A percentile compares a stretch with the other conserved stretches of the same genome.
phyloP scores from a whole-genome alignment of 2,329 filamentous ascomycete species.

The Hymenoscyphus repandus region DNA sequence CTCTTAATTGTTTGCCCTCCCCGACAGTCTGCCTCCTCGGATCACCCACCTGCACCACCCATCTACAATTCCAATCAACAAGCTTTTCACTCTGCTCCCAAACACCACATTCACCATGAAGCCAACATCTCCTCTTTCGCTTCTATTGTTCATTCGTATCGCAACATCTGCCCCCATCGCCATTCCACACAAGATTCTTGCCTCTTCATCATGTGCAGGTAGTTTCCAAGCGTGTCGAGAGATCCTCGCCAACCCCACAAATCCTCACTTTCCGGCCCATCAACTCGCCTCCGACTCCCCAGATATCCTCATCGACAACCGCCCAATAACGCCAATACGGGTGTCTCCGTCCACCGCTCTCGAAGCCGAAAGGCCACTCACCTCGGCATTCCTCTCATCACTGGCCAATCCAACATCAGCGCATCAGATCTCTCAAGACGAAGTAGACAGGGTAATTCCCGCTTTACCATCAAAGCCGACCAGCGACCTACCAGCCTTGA shows the following conservation, averaged over 20 bases:
- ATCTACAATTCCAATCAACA: background rate
- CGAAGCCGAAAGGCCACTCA: slow-evolving; percentile 16
- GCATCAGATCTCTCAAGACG: slow-evolving; percentile 7
- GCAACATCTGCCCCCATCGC: slow-evolving; percentile 16
- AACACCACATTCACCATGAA: slow-evolving; percentile 16
- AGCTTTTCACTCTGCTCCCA: background rate
- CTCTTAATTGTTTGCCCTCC: background rate
- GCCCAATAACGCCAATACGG: slow-evolving; percentile 20
- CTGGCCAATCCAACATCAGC: slow-evolving; percentile 12
- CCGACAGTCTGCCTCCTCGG: no score
- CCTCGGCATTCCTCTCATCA: slow-evolving; percentile 22
- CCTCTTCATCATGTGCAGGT: slow-evolving; percentile 6
- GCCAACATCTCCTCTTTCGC: slow-evolving; percentile 22
- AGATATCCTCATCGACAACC: slow-evolving; percentile 23
- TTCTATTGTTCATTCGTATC: slow-evolving; percentile 24
- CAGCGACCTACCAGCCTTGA: slow-evolving; percentile 17
- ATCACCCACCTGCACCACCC: background rate
- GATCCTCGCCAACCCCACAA: slow-evolving; percentile 10
- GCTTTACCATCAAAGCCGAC: slow-evolving; percentile 21
- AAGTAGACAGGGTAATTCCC: background rate
- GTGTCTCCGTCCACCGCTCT: slow-evolving; percentile 21
- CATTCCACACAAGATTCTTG: slow-evolving; percentile 3
- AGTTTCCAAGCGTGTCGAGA: slow-evolving; percentile 3
- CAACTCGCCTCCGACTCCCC: slow-evolving; percentile 12
- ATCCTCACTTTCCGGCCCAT: slow-evolving; percentile 25